phyloP scores from a whole-genome alignment of 345 rosid species.

The Camelina laxa region DNA sequence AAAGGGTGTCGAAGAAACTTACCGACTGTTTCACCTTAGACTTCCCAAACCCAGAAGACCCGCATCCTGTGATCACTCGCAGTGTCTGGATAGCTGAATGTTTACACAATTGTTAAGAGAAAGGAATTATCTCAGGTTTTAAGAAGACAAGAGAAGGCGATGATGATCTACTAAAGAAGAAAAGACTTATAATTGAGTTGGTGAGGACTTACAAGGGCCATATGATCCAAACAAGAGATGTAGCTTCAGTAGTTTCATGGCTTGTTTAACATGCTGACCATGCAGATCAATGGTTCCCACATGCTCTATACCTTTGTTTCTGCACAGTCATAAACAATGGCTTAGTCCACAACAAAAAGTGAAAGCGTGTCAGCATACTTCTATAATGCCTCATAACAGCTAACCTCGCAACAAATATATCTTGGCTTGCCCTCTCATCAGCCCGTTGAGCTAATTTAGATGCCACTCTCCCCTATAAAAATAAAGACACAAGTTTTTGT shows the following conservation, averaged over 20 bases:
- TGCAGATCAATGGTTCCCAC: constrained; percentile 89
- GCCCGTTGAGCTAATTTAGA: constrained; percentile 67
- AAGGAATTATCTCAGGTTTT: background rate
- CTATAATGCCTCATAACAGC: constrained; percentile 32
- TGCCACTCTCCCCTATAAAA: constrained; percentile 59
- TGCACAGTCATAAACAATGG: constrained; percentile 46
- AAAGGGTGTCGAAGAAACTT: constrained; percentile 33
- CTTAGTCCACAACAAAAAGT: constrained; percentile 36
- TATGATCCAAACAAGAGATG: constrained; percentile 74
- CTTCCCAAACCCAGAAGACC: constrained; percentile 78
- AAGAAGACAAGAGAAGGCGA: background rate
- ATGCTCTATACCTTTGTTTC: constrained; percentile 83
- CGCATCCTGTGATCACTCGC: constrained; percentile 95
- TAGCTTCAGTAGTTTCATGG: constrained; percentile 75
- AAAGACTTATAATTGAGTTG: background rate
- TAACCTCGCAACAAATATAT: constrained; percentile 85
- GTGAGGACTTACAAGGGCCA: constrained; percentile 65
- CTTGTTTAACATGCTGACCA: constrained; percentile 93
- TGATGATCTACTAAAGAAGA: background rate
- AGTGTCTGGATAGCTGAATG: constrained; percentile 73
- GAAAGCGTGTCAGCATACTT: background rate
- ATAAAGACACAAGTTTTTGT: constrained; percentile 18
- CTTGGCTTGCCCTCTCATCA: constrained; percentile 86
- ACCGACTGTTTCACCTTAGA: constrained; percentile 90
- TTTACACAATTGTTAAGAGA: constrained; percentile 30